phyloP scores from a whole-genome alignment of 768 basidiomycete species.

The Clavulina sp. region DNA sequence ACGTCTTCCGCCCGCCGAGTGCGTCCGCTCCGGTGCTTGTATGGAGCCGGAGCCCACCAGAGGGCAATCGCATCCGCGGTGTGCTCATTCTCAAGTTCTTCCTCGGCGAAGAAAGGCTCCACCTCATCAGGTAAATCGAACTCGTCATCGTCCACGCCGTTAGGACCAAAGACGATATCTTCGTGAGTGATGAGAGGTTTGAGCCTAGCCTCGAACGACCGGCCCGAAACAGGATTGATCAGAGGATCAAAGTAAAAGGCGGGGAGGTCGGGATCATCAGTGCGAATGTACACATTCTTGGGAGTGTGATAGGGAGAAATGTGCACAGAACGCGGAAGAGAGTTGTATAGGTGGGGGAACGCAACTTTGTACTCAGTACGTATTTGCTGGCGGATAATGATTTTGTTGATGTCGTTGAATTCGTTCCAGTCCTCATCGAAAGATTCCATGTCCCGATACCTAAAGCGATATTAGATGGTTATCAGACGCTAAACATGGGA shows the following conservation, averaged over 20 bases:
- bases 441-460: constrained; percentile 80
- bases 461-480: not conserved
- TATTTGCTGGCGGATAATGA: constrained; percentile 97
- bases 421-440: constrained; percentile 99
- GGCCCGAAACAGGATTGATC: constrained; percentile 91
- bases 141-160: constrained; percentile 67
- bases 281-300: constrained; percentile 97
- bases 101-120: constrained; percentile 63
- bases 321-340: constrained; percentile 83
- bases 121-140: constrained; percentile 70
- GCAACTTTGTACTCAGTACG: constrained; percentile 98
- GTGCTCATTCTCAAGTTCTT: constrained; percentile 68
- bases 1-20: constrained; percentile 92
- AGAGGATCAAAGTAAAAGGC: constrained; percentile 99
- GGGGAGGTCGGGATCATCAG: constrained; percentile 97
- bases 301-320: constrained; percentile 84
- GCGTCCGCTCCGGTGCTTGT: constrained; percentile 76
- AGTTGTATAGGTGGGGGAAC: constrained; percentile 97
- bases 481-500: not conserved
- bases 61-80: constrained; percentile 94
- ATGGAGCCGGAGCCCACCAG: constrained; percentile 98
- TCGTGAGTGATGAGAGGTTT: constrained; percentile 72
- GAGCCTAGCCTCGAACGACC: constrained; percentile 72
- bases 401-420: constrained; percentile 99
- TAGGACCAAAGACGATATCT: constrained; percentile 80